These are phyloP conservation scores for Anisogramma anomala DNA, from an alignment of 2,329 filamentous ascomycete genomes.

Conservation along the genomic window DNA sequence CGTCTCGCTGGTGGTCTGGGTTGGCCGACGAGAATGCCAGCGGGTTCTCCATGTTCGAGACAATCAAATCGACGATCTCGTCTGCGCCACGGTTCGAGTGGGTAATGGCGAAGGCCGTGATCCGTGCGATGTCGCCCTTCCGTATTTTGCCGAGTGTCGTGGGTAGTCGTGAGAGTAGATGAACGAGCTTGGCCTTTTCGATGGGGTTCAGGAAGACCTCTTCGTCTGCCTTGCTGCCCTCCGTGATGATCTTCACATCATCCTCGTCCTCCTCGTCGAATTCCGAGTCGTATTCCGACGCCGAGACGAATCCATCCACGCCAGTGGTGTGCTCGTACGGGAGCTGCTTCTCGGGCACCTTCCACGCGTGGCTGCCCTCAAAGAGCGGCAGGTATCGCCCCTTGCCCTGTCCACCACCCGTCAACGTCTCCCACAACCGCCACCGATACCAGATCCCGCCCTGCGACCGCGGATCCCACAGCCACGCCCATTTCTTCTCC, in stretches of 20 bases:
- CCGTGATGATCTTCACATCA: conserved; percentile 35
- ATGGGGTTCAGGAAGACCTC: conserved; percentile 67
- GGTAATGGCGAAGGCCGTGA: conserved; percentile 80
- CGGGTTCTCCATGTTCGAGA: conserved; percentile 69
- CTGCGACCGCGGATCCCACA: conserved; percentile 73
- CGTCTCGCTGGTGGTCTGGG: conserved; percentile 35
- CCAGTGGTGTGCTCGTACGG: conserved; percentile 69
- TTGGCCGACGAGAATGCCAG: conserved; percentile 64
- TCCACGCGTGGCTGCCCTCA: conserved; percentile 68
- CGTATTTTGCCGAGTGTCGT: conserved; percentile 61
- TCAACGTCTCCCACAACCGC: conserved; percentile 79
- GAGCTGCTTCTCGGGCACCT: conserved; percentile 59
- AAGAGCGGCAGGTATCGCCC: conserved; percentile 55
- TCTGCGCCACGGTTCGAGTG: conserved; percentile 77
- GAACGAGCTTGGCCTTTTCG: conserved; percentile 71
- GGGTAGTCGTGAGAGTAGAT: conserved; percentile 73
- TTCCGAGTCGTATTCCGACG: conserved; percentile 75
- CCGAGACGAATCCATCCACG: conserved; percentile 69
- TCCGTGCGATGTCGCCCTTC: conserved; percentile 73
- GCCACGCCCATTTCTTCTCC: conserved; percentile 86
- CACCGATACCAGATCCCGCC: conserved; percentile 88
- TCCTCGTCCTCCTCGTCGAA: conserved; percentile 67
- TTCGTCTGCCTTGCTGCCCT: conserved; percentile 29
- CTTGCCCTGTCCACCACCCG: conserved; percentile 40
- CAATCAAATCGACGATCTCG: conserved; percentile 82